Base-by-base conservation (phyloP, 139 green algal species). In the Medakamo hakoo region DNA sequence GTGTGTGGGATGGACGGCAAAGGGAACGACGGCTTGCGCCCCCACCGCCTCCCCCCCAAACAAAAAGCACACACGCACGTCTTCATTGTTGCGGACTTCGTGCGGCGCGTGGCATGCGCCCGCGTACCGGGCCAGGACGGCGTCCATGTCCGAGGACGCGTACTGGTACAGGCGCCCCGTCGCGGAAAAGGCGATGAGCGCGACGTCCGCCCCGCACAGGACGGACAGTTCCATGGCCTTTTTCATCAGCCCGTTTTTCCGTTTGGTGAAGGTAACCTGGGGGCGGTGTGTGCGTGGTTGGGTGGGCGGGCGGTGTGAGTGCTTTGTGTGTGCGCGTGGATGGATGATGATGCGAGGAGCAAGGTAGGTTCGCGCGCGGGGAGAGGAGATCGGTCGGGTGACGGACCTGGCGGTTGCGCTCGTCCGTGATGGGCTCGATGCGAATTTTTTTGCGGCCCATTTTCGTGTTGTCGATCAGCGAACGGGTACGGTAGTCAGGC, bases 151-250 rank as follows among this genome's bases (percentile, higher is more conserved):
- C 25, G 19, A 23, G 25, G 2, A 2, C 4, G 16, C 28, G 25
- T 16, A 57, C 63, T 55, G 2, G 27, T 25, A 22, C 26, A 49
- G 18, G 30, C 63, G n/a, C 9, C 22, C 70, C n/a, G 77, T 79
- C 31, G 67, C 66, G 56, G 71, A 77, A 59, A 91, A 88, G 5
- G 92, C 73, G 19, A 94, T 76, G 19, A 94, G 62, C 2, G 71
- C 83, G 19, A 94, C 83, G 22, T 89, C 76, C 64, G 83, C 90
- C 73, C 86, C 83, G 69, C 79, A 85, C 22, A 94, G 73, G 20
- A 89, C 76, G 55, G 71, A 83, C 30, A 94, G 73, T 70, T 94
- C 86, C 84, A 89, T 92, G 0, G 85, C 86, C 29, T 86, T 84
- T 49, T 81, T 80, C 71, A 92, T 79, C 4, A 94, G 72, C 2